Base-by-base conservation (phyloP, 495 filamentous ascomycete species). In the Pyronema domesticum region DNA sequence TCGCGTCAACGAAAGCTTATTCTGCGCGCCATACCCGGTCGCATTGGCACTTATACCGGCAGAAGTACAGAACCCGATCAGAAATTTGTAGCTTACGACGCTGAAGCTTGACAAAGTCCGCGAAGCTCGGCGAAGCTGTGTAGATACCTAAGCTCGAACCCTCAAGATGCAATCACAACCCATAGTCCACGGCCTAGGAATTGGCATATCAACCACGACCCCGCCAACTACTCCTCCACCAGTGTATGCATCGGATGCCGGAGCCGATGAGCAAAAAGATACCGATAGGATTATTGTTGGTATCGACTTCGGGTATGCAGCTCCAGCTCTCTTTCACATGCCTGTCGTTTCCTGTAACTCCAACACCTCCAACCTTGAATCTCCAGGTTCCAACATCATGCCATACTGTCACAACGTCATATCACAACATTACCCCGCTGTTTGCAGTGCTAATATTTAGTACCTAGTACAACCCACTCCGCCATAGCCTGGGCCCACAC, bases 401-500 rank as follows among this genome's bases (percentile, higher is more conserved):
- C 37, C 17, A 47, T 47, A 47, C 9, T 18, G 18, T 17, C 9
- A 17, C 17, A 8, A 18, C 44, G 17, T 5, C 23, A 30, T 30
- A 30, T 30, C 23, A 1, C 23, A 30, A 30, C 23, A 2, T 23
- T 30, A 47, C 17, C 6, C 35, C 45, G 6, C 11, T 23, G 14
- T 39, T 9, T 14, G 30, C 42, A 8, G 11, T 19, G 23, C 51
- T 57, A 35, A 56, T 37, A 23, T 30, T 23, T 46, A 19, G 11
- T 7, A 30, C 39, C 36, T 19, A 65, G 63, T 51, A 66, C 63
- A 14, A 66, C 63, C 7, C 63, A 66, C 45, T 64, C 60, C 35
- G 63, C 63, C 11, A 48, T 66, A 17, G 63, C 63, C 34, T 66
- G 63, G 63, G 63, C 63, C 11, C 63, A 86, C 60, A 85, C 80